Percentiles rank a stretch among this genome's conserved stretches.
These are phyloP conservation scores for Phytopythium kandeliae DNA, from an alignment of 352 stramenopile species.

Conservation along the genomic window DNA sequence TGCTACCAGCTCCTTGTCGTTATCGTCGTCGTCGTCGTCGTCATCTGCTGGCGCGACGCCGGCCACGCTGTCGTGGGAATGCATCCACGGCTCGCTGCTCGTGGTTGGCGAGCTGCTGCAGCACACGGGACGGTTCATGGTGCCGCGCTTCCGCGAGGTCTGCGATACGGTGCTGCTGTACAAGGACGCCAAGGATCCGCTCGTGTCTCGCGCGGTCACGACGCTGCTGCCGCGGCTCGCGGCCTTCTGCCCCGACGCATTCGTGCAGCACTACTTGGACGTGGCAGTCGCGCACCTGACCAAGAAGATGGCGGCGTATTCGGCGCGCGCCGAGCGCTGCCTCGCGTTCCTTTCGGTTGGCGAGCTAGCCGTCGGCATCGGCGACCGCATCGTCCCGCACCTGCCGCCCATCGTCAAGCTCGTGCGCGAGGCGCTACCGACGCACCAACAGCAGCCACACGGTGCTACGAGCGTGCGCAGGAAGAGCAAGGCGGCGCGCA, in stretches of 20 bases:
- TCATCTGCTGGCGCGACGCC: no score
- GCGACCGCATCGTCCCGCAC: slow-evolving; percentile 81
- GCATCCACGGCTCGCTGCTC: slow-evolving; percentile 94
- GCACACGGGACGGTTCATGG: slow-evolving; percentile 95
- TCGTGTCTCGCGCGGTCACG: slow-evolving; percentile 79
- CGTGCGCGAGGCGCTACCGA: slow-evolving; percentile 64
- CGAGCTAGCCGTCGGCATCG: slow-evolving; percentile 88
- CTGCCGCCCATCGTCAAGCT: slow-evolving; percentile 75
- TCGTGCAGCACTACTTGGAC: slow-evolving; percentile 92
- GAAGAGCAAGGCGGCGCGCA: slow-evolving; percentile 47
- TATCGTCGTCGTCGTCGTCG: slow-evolving; percentile 11
- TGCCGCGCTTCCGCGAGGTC: slow-evolving; percentile 95
- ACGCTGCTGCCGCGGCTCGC: slow-evolving; percentile 92
- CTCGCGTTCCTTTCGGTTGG: slow-evolving; percentile 93
- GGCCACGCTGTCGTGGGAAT: slow-evolving; percentile 64
- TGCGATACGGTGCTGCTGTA: slow-evolving; percentile 93
- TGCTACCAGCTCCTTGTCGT: slow-evolving; percentile 3
- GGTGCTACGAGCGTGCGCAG: slow-evolving; percentile 7
- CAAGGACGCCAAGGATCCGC: slow-evolving; percentile 84
- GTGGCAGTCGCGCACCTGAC: slow-evolving; percentile 79
- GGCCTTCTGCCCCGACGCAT: slow-evolving; percentile 89
- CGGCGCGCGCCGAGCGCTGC: slow-evolving; percentile 50
- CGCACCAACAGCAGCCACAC: slow-evolving; percentile 26
- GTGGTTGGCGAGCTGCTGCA: slow-evolving; percentile 93
- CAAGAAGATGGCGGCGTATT: slow-evolving; percentile 65